phyloP scores from a whole-genome alignment of 148 eudicot genomes.

The Amaranthus palmeri region DNA sequence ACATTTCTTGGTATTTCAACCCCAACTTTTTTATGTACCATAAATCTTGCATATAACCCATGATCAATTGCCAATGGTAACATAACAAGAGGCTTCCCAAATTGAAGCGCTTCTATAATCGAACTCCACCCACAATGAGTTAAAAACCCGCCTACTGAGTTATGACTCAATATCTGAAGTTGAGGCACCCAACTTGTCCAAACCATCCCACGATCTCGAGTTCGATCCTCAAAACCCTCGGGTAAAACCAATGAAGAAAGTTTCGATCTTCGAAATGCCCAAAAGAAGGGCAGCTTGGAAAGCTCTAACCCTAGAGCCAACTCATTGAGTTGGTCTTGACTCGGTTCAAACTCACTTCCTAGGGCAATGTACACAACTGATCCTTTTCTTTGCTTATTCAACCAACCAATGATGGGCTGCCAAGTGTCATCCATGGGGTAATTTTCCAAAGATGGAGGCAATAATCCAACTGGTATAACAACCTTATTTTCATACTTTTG shows the following conservation, averaged over 20 bases:
- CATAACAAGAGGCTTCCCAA: slow-evolving; percentile 21
- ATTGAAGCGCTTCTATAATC: slow-evolving; percentile 19
- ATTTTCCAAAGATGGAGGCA: slow-evolving; percentile 7
- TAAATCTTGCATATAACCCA: slow-evolving; percentile 20
- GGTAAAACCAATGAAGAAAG: slow-evolving; percentile 27
- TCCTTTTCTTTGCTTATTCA: slow-evolving; percentile 23
- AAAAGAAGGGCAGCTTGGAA: slow-evolving; percentile 32
- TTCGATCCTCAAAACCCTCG: slow-evolving; percentile 39
- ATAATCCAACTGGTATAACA: slow-evolving; percentile 28
- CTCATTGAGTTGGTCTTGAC: slow-evolving; percentile 31
- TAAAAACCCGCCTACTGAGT: slow-evolving; percentile 39
- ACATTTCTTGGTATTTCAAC: slow-evolving; percentile 15
- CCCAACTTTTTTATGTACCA: slow-evolving; percentile 20
- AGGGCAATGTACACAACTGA: slow-evolving; percentile 37
- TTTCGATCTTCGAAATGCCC: slow-evolving; percentile 28
- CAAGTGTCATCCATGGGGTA: slow-evolving; percentile 9
- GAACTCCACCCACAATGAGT: slow-evolving; percentile 39
- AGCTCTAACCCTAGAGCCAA: slow-evolving; percentile 36
- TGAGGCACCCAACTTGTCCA: slow-evolving; percentile 46
- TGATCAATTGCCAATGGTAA: slow-evolving; percentile 26
- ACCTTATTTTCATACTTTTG: slow-evolving; percentile 29
- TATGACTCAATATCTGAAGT: slow-evolving; percentile 34
- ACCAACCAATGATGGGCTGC: slow-evolving; percentile 23
- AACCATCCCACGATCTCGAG: slow-evolving; percentile 27
- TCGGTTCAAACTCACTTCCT: slow-evolving; percentile 35